A percentile compares a stretch with the other conserved stretches of the same genome.
phyloP scores from a whole-genome alignment of 2,329 filamentous ascomycete genomes.

The Trichoderma brevicompactum region DNA sequence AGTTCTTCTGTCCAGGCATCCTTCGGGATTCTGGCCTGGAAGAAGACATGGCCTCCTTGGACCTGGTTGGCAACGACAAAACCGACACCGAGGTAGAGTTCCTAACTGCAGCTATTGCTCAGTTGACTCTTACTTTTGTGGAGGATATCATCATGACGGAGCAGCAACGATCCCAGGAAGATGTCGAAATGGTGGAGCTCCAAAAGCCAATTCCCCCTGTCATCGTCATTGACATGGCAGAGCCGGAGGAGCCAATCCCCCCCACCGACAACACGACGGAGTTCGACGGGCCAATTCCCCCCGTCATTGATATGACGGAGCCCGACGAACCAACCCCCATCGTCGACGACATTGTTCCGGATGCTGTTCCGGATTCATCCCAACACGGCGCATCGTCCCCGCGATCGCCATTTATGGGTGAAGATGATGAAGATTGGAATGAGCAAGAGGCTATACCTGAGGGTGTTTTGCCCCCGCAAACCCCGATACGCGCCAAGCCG shows the following conservation, averaged over 20 bases:
- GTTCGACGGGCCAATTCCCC: slow-evolving; percentile 6
- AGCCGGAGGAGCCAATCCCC: slow-evolving; percentile 3
- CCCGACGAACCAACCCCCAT: slow-evolving; percentile 13
- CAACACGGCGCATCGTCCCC: slow-evolving; percentile 8
- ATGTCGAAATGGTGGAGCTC: slow-evolving; percentile 20
- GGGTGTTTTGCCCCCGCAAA: background rate
- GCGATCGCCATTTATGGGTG: slow-evolving; percentile 16
- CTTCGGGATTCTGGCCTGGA: slow-evolving; percentile 21
- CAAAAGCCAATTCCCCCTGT: slow-evolving; percentile 18
- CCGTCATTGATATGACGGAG: slow-evolving; percentile 4
- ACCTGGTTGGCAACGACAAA: background rate
- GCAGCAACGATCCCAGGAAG: slow-evolving; percentile 15
- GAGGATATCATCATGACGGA: slow-evolving; percentile 19
- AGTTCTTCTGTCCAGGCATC: slow-evolving; percentile 10
- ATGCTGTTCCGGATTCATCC: slow-evolving; percentile 14
- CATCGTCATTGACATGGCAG: slow-evolving; percentile 14
- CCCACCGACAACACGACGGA: slow-evolving; percentile 19
- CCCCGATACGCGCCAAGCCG: background rate
- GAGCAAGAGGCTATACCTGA: slow-evolving; percentile 1
- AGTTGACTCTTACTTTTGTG: slow-evolving; percentile 7
- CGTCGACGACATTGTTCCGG: slow-evolving; percentile 24
- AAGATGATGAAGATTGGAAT: slow-evolving; percentile 22
- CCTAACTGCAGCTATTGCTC: slow-evolving; percentile 25
- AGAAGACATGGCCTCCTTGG: slow-evolving; percentile 14
- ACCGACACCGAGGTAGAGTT: slow-evolving; percentile 23